Conservation (phyloP, 2,329 filamentous ascomycete genomes). For the Xylaria sp. region DNA sequence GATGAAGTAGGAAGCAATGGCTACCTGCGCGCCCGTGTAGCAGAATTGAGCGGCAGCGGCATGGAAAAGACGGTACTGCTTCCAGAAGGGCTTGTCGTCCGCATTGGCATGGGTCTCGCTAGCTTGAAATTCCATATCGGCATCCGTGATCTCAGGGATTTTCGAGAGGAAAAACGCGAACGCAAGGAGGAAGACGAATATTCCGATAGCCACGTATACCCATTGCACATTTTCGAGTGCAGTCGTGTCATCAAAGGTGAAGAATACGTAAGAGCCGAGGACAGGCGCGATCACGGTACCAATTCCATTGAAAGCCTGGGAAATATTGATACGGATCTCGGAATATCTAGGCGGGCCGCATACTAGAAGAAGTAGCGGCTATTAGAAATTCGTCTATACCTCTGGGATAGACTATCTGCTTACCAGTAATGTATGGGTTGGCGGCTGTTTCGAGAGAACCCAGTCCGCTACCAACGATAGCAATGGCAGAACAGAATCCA, state of each 20-base stretch:
- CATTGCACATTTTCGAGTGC: conserved; percentile 77
- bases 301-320: conserved; percentile 81
- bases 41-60: conserved; percentile 81
- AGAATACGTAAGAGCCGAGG: conserved; percentile 78
- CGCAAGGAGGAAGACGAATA: conserved; percentile 75
- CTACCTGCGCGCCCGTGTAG: conserved; percentile 78
- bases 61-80: conserved; percentile 80
- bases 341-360: conserved; percentile 76
- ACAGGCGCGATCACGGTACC: conserved; percentile 79
- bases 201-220: conserved; percentile 78
- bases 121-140: conserved; percentile 71
- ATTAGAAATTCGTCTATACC: conserved; percentile 19
- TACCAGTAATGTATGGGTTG: conserved; percentile 76
- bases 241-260: conserved; percentile 66
- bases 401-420: not conserved
- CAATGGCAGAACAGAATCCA: conserved; percentile 77
- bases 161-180: conserved; percentile 72
- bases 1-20: conserved; percentile 75
- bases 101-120: conserved; percentile 62
- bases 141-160: conserved; percentile 78
- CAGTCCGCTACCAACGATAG: conserved; percentile 78
- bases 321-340: conserved; percentile 77
- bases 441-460: conserved; percentile 81
- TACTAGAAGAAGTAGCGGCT: conserved; percentile 48
- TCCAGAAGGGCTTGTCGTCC: conserved; percentile 70